A percentile compares a stretch with the other conserved stretches of the same genome.
phyloP scores from a whole-genome alignment of 2,329 filamentous ascomycete species.

The Spiromastix sp. region DNA sequence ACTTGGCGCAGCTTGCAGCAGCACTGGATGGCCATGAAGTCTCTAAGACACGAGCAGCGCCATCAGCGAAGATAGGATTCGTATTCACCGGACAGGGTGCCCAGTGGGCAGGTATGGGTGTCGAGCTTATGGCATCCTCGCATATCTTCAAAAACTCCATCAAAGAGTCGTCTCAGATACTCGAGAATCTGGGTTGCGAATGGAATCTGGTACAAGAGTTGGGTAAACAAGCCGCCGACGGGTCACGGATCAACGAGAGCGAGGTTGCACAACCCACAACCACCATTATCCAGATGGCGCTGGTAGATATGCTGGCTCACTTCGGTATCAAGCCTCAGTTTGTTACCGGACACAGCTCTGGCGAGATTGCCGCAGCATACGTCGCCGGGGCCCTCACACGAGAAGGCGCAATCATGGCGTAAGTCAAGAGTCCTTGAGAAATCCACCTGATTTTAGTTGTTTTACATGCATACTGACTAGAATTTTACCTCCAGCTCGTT shows the following conservation, averaged over 20 bases:
- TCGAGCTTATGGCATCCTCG: constrained; percentile 9
- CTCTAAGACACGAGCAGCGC: not conserved
- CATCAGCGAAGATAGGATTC: constrained; percentile 18
- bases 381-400: not conserved
- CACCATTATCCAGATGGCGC: constrained; percentile 3
- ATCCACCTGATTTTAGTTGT: not conserved
- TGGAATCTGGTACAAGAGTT: constrained; percentile 4
- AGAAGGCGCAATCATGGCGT: constrained; percentile 1
- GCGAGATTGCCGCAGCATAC: constrained; percentile 5
- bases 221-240: not conserved
- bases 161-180: constrained; percentile 1
- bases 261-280: constrained; percentile 4
- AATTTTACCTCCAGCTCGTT: not conserved
- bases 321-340: not conserved
- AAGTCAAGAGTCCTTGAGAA: not conserved
- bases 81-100: constrained; percentile 20
- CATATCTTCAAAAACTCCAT: constrained; percentile 3
- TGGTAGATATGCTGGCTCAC: constrained; percentile 2
- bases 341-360: constrained; percentile 1
- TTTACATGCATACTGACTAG: constrained; percentile 1
- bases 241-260: constrained; percentile 2
- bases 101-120: constrained; percentile 15
- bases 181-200: constrained; percentile 2
- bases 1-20: not conserved
- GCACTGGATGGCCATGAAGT: not conserved